Evolutionary conservation across 2,329 filamentous ascomycete genomes (phyloP), one percentile per base, ranked within the genome.

Genomic region (Ceratocystis huliohia): DNA sequence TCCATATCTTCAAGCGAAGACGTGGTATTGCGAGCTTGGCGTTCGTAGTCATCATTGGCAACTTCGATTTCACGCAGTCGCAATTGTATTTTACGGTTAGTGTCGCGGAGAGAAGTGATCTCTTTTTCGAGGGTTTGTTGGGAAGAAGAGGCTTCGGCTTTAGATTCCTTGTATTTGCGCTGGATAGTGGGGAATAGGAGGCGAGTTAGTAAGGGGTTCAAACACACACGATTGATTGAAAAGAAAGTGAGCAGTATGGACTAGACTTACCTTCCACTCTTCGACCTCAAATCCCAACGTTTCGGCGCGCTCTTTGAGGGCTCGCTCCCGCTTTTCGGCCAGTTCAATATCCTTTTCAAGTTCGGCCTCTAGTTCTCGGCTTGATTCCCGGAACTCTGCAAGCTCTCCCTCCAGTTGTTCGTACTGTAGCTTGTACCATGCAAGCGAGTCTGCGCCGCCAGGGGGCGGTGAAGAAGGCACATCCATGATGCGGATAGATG

Each of bases 1-100:
- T 99, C 94, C 75, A 99, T 81, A 74, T 99, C 94, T 77, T 99
- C 94, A 69, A 97, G 84, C 63, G 93, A 96, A 57, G 92, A 96
- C 45, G 91, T 92, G 33, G 93, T 96, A 76, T 96, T 94, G 71
- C 94, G 87, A 71, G 94, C 93, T 78, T 97, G 93, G 70, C 91
- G 87, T 79, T 99, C 94, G 74, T 93, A 96, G 76, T 99, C 94
- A 80, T 99, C 94, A 78, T 97, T 99, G 74, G 89, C 91, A 66
- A 99, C 94, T 77, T 99, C 94, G 71, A 93, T 96, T 75, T 99
- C 94, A 71, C 94, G 87, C 67, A 99, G 79, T 76, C 84, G 89
- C 69, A 96, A 80, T 72, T 94, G 88, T 69, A 96, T 77, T 2
- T 87, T 86, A 70, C 94, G 82, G 75, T 91, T 95, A 62, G 85